Base-by-base conservation (phyloP, 352 stramenopile genomes). In the Peronospora farinosa region DNA sequence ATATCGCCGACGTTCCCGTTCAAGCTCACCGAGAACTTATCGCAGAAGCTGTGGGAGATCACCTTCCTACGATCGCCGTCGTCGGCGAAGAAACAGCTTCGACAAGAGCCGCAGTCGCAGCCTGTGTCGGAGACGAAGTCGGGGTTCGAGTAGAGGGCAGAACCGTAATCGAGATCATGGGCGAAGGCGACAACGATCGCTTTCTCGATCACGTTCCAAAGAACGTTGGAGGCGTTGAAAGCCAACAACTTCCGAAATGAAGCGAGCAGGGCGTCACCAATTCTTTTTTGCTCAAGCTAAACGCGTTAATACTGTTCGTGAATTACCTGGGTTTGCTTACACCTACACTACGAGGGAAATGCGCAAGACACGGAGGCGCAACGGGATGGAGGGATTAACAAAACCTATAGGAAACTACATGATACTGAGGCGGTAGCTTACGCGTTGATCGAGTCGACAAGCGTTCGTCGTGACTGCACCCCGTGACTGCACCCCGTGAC, bases 101-200 rank as follows among this genome's bases (percentile, higher is more conserved):
- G 53, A 52, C 16, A 25, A 45, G 39, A 70, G 61, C 42, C 60
- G 69, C 1, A 74, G 69, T 31, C 51, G 62, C 15, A 75, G 63
- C 32, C 42, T 59, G 1, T 61, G 57, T 40, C 53, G 54, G 1
- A 42, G 46, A 28, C 39, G 40, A 9, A 36, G 54, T 17, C 40
- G 40, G 10, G 57, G 42, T 15, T 51, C 48, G 35, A 12, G 47
- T 33, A 47, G 47, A 13, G 32, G 54, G 12, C 36, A 41, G n/a
- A 61, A 39, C 21, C 54, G 58, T 7, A 55, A 52, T 13, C 51
- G 48, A 12, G 37, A 63, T 27, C 38, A 33, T 11, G 54, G 47
- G 21, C 51, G 52, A 17, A 54, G 41, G 10, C 53, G 60, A 37
- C 60, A 51, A 13, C 54, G 41, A 5, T 78, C 67, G 15, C 51